These are phyloP conservation scores for Brassica cretica DNA, from an alignment of 345 rosid genomes.

Conservation along the genomic window DNA sequence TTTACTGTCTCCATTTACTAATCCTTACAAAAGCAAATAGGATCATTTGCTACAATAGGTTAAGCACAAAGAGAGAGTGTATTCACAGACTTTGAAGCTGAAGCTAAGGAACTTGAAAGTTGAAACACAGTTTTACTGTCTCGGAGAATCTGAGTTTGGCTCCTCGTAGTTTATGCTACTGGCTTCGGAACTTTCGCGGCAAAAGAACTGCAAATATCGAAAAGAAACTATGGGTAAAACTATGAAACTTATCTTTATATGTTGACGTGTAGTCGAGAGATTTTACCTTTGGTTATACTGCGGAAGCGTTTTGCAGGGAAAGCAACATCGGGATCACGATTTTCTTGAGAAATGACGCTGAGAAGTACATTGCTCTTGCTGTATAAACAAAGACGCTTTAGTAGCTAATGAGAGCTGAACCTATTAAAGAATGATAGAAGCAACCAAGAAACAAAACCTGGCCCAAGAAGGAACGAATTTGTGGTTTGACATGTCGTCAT, in stretches of 20 bases:
- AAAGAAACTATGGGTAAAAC: background rate
- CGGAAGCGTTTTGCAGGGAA: constrained; percentile 58
- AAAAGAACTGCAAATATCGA: constrained; percentile 28
- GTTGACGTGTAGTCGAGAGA: constrained; percentile 8
- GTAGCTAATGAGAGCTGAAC: constrained; percentile 8
- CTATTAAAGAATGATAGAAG: constrained; percentile 10
- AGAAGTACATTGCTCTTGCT: constrained; percentile 55
- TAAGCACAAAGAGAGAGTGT: constrained; percentile 9
- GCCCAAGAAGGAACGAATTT: constrained; percentile 89
- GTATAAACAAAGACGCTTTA: constrained; percentile 30
- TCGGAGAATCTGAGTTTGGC: constrained; percentile 6
- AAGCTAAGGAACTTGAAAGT: constrained; percentile 19
- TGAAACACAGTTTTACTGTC: constrained; percentile 24
- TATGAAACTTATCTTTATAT: background rate
- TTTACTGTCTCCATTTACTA: constrained; percentile 12
- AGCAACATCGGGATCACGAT: constrained; percentile 46
- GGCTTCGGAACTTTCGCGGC: constrained; percentile 27
- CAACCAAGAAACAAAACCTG: constrained; percentile 48
- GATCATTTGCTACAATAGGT: constrained; percentile 14
- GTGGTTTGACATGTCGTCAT: constrained; percentile 46
- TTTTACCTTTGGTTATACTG: constrained; percentile 59
- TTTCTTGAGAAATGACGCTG: constrained; percentile 52
- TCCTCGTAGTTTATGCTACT: constrained; percentile 15
- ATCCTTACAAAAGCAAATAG: constrained; percentile 6
- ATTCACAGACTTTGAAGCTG: constrained; percentile 24